Evolutionary conservation across 2,329 filamentous ascomycete genomes (phyloP).

Genomic region (Canariomyces notabilis): DNA sequence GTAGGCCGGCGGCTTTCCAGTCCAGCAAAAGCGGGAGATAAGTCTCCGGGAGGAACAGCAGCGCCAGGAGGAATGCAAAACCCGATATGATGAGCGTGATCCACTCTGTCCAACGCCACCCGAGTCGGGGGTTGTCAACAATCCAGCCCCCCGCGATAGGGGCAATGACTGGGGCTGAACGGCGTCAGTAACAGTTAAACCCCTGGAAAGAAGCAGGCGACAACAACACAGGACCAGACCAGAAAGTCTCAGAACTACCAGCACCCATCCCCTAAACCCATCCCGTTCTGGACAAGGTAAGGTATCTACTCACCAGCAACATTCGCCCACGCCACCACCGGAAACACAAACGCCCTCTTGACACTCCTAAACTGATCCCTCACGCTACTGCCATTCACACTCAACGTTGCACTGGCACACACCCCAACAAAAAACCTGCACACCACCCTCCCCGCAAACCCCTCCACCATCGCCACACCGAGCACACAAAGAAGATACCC

Average conservation of each 20-base stretch:
- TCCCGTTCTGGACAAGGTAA: too few species aligned
- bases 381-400: conserved; percentile 41
- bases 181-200: background rate
- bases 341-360: conserved; percentile 46
- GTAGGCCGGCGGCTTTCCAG: conserved; percentile 40
- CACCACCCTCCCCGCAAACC: conserved; percentile 41
- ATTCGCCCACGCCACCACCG: conserved; percentile 43
- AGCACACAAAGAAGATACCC: conserved; percentile 46
- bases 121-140: conserved; percentile 31
- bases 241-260: too few species aligned
- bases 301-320: conserved; percentile 29
- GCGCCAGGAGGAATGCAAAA: conserved; percentile 29
- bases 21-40: conserved; percentile 42
- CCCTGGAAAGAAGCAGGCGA: too few species aligned
- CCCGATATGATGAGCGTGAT: conserved; percentile 35
- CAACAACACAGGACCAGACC: too few species aligned
- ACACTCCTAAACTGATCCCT: conserved; percentile 43
- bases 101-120: conserved; percentile 46
- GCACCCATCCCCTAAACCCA: too few species aligned
- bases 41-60: conserved; percentile 46
- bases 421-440: conserved; percentile 47
- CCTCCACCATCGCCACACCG: conserved; percentile 42
- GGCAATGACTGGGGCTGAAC: conserved; percentile 34
- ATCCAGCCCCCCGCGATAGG: conserved; percentile 44
- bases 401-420: conserved; percentile 33